Evolutionary conservation across 225 moss, liverwort and hornwort genomes (phyloP).

Genomic region (Pleurozium schreberi): DNA sequence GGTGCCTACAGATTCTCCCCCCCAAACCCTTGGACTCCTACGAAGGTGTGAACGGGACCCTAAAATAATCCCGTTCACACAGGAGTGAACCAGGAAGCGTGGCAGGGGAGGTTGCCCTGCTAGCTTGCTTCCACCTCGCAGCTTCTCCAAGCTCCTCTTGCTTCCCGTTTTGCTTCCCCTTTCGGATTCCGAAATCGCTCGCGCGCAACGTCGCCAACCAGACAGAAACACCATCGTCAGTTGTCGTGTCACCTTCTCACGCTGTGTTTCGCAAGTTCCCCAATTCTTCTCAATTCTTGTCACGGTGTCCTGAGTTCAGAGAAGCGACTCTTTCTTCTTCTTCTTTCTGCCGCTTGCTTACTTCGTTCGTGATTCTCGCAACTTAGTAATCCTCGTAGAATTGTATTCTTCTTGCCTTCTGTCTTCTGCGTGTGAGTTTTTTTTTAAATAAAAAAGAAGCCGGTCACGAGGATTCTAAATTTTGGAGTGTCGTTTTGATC

Average conservation of each 20-base stretch:
- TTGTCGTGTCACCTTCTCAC: neutral
- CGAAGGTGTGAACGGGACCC: neutral
- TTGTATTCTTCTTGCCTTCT: neutral
- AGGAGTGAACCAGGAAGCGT: neutral
- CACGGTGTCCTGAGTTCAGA: neutral
- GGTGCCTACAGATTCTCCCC: neutral
- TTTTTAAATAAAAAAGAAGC: too few species aligned
- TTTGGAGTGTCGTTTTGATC: neutral
- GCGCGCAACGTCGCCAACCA: neutral
- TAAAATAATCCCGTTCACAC: neutral
- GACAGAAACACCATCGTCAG: neutral
- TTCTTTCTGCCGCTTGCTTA: neutral
- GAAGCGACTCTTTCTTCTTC: neutral
- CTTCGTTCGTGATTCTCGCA: neutral
- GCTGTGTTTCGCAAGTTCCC: neutral
- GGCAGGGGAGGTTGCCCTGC: neutral
- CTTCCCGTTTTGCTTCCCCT: neutral
- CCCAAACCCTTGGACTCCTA: too few species aligned
- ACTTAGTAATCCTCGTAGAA: neutral
- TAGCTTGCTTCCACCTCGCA: slow-evolving; percentile 8
- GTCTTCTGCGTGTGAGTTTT: neutral
- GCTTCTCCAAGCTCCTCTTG: neutral
- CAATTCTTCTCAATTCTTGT: neutral
- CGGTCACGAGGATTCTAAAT: neutral
- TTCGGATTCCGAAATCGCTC: neutral